Evolutionary conservation across 1,139 yeast species (phyloP), one percentile per base, ranked within the genome.

Genomic region (Kodamaea anthophila): DNA sequence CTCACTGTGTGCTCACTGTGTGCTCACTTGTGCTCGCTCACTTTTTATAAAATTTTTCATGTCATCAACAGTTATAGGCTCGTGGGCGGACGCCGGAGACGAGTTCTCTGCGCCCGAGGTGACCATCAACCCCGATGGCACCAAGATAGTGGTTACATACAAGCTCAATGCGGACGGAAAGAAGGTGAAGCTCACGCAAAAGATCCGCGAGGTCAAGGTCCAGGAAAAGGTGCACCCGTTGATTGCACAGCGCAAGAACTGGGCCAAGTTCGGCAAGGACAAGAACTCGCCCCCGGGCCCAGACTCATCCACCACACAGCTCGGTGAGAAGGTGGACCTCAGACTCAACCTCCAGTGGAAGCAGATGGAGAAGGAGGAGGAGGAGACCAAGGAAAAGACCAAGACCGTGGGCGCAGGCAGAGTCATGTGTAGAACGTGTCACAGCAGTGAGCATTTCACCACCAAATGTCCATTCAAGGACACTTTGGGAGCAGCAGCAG

Each of bases 391-490:
- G 76, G 72, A 54, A 70, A 70, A 49, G 73, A 76, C 57, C 27
- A 39, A 35, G 38, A 28, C 34, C 5, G 37, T 39, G 24, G 31
- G 31, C 21, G 23, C 29, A 21, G 29, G 39, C 33, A 34, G 30
- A 27, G 33, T 35, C 15, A 28, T 36, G 35, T 91, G 98, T 76
- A 84, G 97, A 74, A 67, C 74, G 36, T 91, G 99, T 81, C 81
- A 81, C 43, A 81, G 82, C 42, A 96, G 96, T 51, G 83, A 78
- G 44, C 99, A 91, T 71, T 86, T 80, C 74, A 84, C 97, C 23
- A 67, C 88, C 55, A 80, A 83, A 64, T 91, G 99, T 82, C 98
- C 98, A 42, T 86, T 79, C 72, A 88, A 84, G 65, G 94, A 83
- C 49, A 83, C 93, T 24, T 69, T 91, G 58, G 93, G 88, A 22